Evolutionary conservation across 1,139 yeast species (phyloP), one percentile per base, ranked within the genome.

Genomic region (Saccharomyces hybrid): DNA sequence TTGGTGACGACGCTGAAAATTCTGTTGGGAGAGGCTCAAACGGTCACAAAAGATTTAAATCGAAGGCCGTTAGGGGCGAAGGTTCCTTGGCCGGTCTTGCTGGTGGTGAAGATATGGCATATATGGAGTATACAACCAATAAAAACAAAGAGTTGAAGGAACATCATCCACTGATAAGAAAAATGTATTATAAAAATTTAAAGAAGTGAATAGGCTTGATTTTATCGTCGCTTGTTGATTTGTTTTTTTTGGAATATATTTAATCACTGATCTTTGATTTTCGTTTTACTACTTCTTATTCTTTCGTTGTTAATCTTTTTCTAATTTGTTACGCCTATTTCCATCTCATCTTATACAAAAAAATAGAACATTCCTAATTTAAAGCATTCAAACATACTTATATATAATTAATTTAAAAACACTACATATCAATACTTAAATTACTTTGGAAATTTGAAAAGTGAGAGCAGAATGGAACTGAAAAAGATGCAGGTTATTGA

Each of bases 21-120:
- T 82, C 87, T 61, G 83, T 88, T 44, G 87, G 88, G 1, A 79
- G 84, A 69, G 85, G 83, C 57, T 75, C 73, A 3, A 76, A 75
- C 52, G 70, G 73, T n/a, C 72, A 70, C 55, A 74, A 68, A 61
- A 73, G 71, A 61, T 61, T 61, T 4, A 68, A 66, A 56, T 70
- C 80, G 11, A 81, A 77, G 63, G 93, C 96, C 0, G 80, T 80
- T 50, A 82, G 96, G 65, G 84, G 84, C 49, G 84, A 89, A 41
- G 98, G 98, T 26, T 85, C 96, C 3, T 77, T 93, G 71, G 96
- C 99, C 5, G 89, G 96, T 57, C 80, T 95, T 70, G 98, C 99
- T 13, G 99, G 99, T 61, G 99, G 99, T 63, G 99, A 95, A 72
- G 99, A 93, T 70, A 95, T 95, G 98, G 99, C 99, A 2, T 95